phyloP scores from a whole-genome alignment of 1,139 yeast genomes.

The Zygosaccharomyces pseudobailii region DNA sequence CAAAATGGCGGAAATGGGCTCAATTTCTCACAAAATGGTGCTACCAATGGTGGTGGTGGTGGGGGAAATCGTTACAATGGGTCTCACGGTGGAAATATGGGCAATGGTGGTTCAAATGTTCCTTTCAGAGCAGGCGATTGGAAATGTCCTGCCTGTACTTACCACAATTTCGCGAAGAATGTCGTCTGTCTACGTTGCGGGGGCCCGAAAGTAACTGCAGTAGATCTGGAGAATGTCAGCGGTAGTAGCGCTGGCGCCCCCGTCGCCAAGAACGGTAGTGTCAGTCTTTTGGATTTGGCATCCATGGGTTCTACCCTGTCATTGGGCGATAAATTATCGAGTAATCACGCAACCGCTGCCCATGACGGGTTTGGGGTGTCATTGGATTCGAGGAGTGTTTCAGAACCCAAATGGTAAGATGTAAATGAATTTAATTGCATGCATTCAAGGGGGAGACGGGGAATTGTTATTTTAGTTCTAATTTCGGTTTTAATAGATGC shows the following conservation, averaged over 20 bases:
- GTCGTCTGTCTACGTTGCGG: slow-evolving; percentile 85
- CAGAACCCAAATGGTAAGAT: slow-evolving; percentile 20
- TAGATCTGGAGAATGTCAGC: slow-evolving; percentile 6
- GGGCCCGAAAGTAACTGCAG: slow-evolving; percentile 47
- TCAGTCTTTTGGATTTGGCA: slow-evolving; percentile 10
- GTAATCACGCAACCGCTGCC: slow-evolving; percentile 1
- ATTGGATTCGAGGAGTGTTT: slow-evolving; percentile 16
- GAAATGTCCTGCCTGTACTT: slow-evolving; percentile 80
- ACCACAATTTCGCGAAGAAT: slow-evolving; percentile 93
- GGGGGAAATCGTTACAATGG: neutral
- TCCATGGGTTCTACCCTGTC: slow-evolving; percentile 11
- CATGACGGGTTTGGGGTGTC: slow-evolving; percentile 13
- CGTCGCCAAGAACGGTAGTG: slow-evolving; percentile 7
- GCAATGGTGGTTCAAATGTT: slow-evolving; percentile 42
- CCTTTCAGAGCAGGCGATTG: slow-evolving; percentile 98
- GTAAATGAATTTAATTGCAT: slow-evolving; percentile 1
- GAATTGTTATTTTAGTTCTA: slow-evolving; percentile 1
- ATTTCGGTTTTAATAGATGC: slow-evolving; percentile 3
- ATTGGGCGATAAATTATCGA: slow-evolving; percentile 7
- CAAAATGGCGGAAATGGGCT: neutral
- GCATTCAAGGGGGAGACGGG: slow-evolving; percentile 1
- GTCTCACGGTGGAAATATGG: neutral
- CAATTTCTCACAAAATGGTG: neutral
- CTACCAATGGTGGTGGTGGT: neutral
- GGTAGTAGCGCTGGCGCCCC: slow-evolving; percentile 1